Conservation (phyloP, 352 stramenopile genomes). For the Globisporangium yorkense region DNA sequence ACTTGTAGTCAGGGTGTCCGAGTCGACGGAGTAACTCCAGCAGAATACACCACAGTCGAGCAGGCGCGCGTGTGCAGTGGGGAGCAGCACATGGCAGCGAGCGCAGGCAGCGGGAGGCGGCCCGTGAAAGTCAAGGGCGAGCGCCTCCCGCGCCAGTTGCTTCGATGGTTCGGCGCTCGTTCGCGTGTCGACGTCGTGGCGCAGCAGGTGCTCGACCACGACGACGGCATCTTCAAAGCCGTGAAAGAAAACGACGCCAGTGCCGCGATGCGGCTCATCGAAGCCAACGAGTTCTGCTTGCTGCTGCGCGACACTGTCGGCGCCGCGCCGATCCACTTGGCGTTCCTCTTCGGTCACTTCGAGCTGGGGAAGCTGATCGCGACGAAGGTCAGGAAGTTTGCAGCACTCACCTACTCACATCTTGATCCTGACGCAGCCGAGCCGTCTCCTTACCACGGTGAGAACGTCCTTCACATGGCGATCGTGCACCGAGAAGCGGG, state of each 20-base stretch:
- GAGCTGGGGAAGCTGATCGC: slow-evolving; percentile 46
- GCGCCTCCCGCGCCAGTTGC: slow-evolving; percentile 15
- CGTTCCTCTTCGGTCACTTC: slow-evolving; percentile 55
- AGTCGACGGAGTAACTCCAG: not conserved
- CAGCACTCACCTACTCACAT: slow-evolving; percentile 34
- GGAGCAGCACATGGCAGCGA: not conserved
- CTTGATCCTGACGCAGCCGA: slow-evolving; percentile 14
- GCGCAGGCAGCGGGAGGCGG: slow-evolving; percentile 5
- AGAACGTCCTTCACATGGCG: slow-evolving; percentile 62
- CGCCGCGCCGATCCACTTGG: slow-evolving; percentile 40
- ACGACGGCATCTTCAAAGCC: slow-evolving; percentile 45
- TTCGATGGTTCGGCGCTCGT: slow-evolving; percentile 17
- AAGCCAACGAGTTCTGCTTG: slow-evolving; percentile 28
- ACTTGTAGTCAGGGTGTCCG: slow-evolving; percentile 28
- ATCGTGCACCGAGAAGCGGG: slow-evolving; percentile 43
- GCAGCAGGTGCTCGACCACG: slow-evolving; percentile 51
- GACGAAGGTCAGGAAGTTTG: slow-evolving; percentile 17
- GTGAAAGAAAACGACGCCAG: slow-evolving; percentile 39
- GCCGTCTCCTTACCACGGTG: slow-evolving; percentile 47
- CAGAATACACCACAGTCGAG: not conserved
- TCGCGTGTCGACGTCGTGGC: slow-evolving; percentile 48
- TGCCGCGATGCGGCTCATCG: slow-evolving; percentile 22
- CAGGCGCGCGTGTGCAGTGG: not conserved
- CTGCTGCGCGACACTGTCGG: slow-evolving; percentile 41
- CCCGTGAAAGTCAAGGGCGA: slow-evolving; percentile 13